Evolutionary conservation across 768 basidiomycete species (phyloP).

Genomic region (Phanerodontia chrysosporium): DNA sequence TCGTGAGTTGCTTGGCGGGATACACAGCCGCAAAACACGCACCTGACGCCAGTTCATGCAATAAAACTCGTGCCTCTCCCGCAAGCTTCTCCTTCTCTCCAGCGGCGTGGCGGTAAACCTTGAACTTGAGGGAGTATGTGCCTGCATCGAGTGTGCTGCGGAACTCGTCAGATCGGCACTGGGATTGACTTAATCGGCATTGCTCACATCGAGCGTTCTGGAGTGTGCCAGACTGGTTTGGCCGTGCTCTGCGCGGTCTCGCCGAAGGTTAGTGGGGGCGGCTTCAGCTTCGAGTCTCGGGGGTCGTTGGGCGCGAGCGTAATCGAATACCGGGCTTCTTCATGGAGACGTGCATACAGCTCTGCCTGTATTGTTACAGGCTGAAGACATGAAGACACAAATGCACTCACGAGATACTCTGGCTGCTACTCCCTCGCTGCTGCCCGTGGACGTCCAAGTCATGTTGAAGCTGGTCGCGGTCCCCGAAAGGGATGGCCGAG

Average conservation of each 20-base stretch:
- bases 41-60: neutral
- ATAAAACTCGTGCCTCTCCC: neutral
- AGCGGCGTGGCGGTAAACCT: neutral
- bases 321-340: neutral
- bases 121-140: neutral
- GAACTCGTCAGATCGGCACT: neutral
- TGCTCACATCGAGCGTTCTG: neutral
- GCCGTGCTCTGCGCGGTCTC: neutral
- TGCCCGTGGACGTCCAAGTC: no score
- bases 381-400: neutral
- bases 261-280: neutral
- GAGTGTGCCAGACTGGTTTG: neutral
- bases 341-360: neutral
- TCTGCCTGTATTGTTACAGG: neutral
- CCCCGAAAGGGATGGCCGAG: no score
- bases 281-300: neutral
- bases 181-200: neutral
- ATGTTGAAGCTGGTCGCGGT: no score
- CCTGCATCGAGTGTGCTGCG: neutral
- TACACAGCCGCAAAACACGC: neutral
- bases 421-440: no score
- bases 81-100: neutral
- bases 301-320: neutral
- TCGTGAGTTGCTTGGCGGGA: neutral
- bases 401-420: neutral